Base-by-base conservation (phyloP, 2,329 filamentous ascomycete genomes). In the Clonostachys rosea region DNA sequence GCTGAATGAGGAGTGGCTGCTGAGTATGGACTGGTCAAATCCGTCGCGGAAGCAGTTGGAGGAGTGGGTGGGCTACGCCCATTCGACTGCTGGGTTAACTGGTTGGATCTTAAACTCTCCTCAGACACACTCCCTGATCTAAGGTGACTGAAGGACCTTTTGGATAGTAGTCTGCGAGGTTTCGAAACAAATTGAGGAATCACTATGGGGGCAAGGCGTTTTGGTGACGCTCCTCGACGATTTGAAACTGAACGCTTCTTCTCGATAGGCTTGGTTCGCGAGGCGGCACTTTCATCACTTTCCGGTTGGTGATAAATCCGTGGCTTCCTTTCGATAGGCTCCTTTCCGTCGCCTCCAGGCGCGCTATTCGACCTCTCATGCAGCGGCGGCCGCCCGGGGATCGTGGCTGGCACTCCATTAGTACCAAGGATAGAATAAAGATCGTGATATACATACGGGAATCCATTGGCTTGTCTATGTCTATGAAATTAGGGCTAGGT, bases 401-500 rank as follows among this genome's bases (percentile, higher is more conserved):
- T 84, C 30, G 84, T 86, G 52, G 84, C 83, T 86, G 53, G 4
- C 41, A 37, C 44, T 30, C 9, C 3, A 10, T 17, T 24, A 63
- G 54, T 41, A 14, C 37, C 42, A 13, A 42, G 35, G 34, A 24
- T 37, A 16, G n/a, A 33, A 37, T 14, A 45, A 17, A 16, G 8
- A 35, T 34, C 6, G 18, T 34, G 12, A 20, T 13, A 24, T 18
- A 45, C 83, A 69, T 71, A 87, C 84, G 84, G 56, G 84, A 87
- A 64, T 87, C 84, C 36, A 39, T 39, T n/a, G 36, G 36, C 81
- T 87, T 86, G 45, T 80, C 63, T 52, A 86, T 81, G 13, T 80
- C 63, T 52, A 86, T 81, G 13, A 86, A 83, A 2, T 83, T 86
- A 6, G 82, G 84, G 82, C 86, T 84, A 34, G 80, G 81, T 3